phyloP scores from a whole-genome alignment of 2,329 filamentous ascomycete genomes.

The Phyllosticta citrichinensis region DNA sequence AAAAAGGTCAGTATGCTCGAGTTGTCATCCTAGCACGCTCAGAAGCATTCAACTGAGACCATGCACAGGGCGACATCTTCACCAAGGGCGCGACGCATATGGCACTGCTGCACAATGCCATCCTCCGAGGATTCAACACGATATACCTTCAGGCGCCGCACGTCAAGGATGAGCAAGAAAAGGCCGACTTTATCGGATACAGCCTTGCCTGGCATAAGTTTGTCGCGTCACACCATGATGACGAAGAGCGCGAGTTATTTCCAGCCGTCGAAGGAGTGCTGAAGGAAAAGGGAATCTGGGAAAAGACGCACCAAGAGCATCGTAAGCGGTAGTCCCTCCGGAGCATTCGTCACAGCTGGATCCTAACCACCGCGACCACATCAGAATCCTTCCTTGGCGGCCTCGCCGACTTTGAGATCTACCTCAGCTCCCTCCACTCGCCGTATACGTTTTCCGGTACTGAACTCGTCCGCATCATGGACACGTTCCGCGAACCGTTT shows the following conservation, averaged over 20 bases:
- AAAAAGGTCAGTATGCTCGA: conserved; percentile 16
- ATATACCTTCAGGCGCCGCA: conserved; percentile 30
- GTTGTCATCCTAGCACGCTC: not conserved
- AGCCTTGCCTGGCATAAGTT: conserved; percentile 24
- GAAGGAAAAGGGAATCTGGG: conserved; percentile 20
- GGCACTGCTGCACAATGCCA: conserved; percentile 31
- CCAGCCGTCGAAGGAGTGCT: conserved; percentile 24
- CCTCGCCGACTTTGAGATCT: conserved; percentile 18
- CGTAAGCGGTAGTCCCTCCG: conserved; percentile 12
- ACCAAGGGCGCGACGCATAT: conserved; percentile 27
- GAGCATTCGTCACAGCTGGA: not conserved
- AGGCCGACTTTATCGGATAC: conserved; percentile 28
- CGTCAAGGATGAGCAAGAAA: conserved; percentile 20
- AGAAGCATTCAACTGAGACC: not conserved
- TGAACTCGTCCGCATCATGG: conserved; percentile 20
- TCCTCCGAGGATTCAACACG: conserved; percentile 31
- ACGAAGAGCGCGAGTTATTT: conserved; percentile 27
- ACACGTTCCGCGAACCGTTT: conserved; percentile 19
- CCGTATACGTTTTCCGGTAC: conserved; percentile 18
- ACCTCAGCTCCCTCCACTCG: conserved; percentile 16
- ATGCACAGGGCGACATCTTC: conserved; percentile 22
- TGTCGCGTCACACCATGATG: conserved; percentile 27
- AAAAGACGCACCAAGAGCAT: conserved; percentile 24
- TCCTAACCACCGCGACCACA: not conserved
- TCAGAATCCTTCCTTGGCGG: conserved; percentile 22